Evolutionary conservation across 148 eudicot species (phyloP).

Genomic region (Cornus suecica): DNA sequence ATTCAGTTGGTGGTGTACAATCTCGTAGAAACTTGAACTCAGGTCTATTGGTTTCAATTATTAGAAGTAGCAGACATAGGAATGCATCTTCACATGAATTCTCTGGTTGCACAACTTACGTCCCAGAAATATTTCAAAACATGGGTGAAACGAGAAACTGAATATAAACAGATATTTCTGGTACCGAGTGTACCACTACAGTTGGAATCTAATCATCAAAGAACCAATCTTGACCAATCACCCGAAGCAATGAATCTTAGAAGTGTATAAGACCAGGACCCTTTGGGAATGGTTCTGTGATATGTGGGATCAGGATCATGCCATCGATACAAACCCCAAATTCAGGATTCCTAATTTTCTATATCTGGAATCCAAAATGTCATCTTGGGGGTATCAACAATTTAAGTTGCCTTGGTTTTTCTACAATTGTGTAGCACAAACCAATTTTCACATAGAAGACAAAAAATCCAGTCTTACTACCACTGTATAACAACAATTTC

Average conservation of each 20-base stretch:
- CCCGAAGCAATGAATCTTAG: too few relatives aligned
- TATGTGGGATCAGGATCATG: too few relatives aligned
- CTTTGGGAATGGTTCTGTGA: too few relatives aligned
- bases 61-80: too few relatives aligned
- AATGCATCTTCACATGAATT: background rate
- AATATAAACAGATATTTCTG: background rate
- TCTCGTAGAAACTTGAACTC: background rate
- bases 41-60: background rate
- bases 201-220: background rate
- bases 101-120: background rate
- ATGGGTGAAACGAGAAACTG: background rate
- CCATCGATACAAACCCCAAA: too few relatives aligned
- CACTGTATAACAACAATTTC: background rate
- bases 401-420: too few relatives aligned
- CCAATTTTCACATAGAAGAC: too few relatives aligned
- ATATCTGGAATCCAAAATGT: too few relatives aligned
- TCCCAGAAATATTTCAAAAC: background rate
- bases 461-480: background rate
- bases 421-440: too few relatives aligned
- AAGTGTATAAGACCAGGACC: too few relatives aligned
- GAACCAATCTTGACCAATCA: background rate
- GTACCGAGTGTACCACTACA: background rate
- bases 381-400: too few relatives aligned
- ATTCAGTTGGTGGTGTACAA: background rate
- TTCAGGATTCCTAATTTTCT: too few relatives aligned